Conservation (phyloP, 192 early-diverging fungal species). For the Entophlyctis luteolus region DNA sequence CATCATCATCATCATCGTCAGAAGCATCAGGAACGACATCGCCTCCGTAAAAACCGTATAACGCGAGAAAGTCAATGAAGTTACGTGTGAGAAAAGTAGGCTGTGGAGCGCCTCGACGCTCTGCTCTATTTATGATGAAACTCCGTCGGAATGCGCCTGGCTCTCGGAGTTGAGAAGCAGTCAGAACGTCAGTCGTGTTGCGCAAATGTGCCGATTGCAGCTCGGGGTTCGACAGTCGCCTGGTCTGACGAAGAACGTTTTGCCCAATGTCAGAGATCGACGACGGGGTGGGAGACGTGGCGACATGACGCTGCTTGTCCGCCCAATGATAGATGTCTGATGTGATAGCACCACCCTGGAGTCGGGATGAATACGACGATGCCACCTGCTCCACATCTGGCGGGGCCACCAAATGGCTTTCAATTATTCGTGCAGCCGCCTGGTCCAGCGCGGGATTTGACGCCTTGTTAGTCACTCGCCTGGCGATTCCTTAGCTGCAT, state of each 20-base stretch:
- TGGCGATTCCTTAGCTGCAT: background rate
- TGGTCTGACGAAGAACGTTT: background rate
- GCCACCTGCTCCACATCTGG: background rate
- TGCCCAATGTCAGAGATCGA: background rate
- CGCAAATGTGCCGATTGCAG: slow-evolving; percentile 18
- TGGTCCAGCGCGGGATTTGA: slow-evolving; percentile 9
- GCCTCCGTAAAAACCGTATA: slow-evolving; percentile 93
- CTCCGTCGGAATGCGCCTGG: slow-evolving; percentile 89
- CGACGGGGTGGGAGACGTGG: slow-evolving; percentile 29
- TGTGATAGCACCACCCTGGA: slow-evolving; percentile 66
- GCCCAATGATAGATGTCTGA: slow-evolving; percentile 88
- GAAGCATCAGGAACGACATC: slow-evolving; percentile 79
- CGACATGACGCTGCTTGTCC: slow-evolving; percentile 46
- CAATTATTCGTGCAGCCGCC: background rate
- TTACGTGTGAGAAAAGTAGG: slow-evolving; percentile 77
- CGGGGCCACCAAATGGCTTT: background rate
- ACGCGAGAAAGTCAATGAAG: slow-evolving; percentile 89
- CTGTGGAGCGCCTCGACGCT: slow-evolving; percentile 54
- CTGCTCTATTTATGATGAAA: slow-evolving; percentile 72
- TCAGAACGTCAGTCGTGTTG: slow-evolving; percentile 8
- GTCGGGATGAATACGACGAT: background rate
- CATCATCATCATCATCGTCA: slow-evolving; percentile 45
- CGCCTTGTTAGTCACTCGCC: background rate
- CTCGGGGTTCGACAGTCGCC: slow-evolving; percentile 42
- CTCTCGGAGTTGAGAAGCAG: slow-evolving; percentile 56